Conservation (phyloP, 2,329 filamentous ascomycete genomes). For the Karstenula rhodostoma region DNA sequence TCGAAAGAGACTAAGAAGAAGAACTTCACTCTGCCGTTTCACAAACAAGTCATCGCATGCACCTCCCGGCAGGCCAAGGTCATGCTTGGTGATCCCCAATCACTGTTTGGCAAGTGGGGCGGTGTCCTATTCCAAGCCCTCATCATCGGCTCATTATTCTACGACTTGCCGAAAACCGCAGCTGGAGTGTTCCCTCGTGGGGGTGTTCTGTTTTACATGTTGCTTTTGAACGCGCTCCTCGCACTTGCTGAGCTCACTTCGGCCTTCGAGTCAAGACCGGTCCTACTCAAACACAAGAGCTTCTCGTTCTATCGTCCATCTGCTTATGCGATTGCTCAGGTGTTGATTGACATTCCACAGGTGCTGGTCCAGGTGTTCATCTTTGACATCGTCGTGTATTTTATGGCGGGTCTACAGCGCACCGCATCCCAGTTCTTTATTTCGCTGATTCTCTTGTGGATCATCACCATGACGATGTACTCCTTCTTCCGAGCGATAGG, state of each 20-base stretch:
- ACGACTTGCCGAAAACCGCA: constrained; percentile 61
- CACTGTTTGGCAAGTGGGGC: constrained; percentile 61
- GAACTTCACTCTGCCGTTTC: constrained; percentile 51
- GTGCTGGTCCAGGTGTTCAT: constrained; percentile 65
- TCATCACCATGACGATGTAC: constrained; percentile 56
- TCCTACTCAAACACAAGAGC: constrained; percentile 74
- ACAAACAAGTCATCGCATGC: constrained; percentile 51
- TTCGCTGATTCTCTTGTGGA: constrained; percentile 68
- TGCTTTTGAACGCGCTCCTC: constrained; percentile 70
- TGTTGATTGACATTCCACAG: constrained; percentile 65
- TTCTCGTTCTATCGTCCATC: constrained; percentile 73
- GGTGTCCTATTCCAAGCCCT: constrained; percentile 53
- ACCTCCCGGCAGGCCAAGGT: constrained; percentile 56
- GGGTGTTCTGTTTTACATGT: constrained; percentile 68
- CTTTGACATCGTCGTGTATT: constrained; percentile 70
- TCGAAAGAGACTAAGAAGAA: constrained; percentile 52
- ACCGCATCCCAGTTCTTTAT: constrained; percentile 71
- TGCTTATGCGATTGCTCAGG: constrained; percentile 66
- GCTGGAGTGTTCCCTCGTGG: constrained; percentile 66
- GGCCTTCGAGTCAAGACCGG: constrained; percentile 69
- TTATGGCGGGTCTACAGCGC: constrained; percentile 64
- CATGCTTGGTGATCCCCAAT: constrained; percentile 63
- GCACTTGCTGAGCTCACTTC: constrained; percentile 68
- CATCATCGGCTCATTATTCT: constrained; percentile 59
- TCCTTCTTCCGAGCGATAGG: constrained; percentile 52